Percentiles rank a stretch among this genome's conserved stretches.
These are phyloP conservation scores for Phytopythium sindhum DNA, from an alignment of 352 stramenopile genomes.

Conservation along the genomic window DNA sequence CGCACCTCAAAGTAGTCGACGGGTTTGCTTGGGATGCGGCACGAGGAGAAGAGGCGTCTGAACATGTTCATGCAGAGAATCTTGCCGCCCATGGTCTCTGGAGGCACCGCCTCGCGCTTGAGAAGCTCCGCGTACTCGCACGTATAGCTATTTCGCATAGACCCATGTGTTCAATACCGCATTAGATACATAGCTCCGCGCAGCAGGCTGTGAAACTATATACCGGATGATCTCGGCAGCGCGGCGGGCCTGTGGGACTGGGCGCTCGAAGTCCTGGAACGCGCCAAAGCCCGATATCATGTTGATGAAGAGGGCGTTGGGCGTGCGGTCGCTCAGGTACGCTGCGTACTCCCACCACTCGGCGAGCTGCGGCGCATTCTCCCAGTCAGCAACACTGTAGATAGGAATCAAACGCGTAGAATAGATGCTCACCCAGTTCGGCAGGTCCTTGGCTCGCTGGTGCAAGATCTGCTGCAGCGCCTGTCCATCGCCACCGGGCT, in stretches of 20 bases:
- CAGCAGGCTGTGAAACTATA: conserved; percentile 2
- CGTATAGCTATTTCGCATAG: conserved; percentile 39
- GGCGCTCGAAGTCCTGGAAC: conserved; percentile 79
- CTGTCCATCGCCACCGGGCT: conserved; percentile 42
- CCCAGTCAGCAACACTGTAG: background rate
- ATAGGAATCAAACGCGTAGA: background rate
- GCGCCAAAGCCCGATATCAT: conserved; percentile 96
- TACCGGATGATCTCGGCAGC: conserved; percentile 56
- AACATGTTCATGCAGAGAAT: conserved; percentile 91
- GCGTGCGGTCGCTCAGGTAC: conserved; percentile 62
- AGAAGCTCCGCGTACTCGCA: conserved; percentile 88
- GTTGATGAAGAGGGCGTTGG: conserved; percentile 92
- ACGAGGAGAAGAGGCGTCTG: conserved; percentile 87
- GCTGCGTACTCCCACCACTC: conserved; percentile 93
- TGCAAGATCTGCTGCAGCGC: conserved; percentile 45
- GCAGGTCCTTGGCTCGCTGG: conserved; percentile 33
- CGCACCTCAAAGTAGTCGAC: conserved; percentile 45
- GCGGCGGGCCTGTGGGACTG: conserved; percentile 50
- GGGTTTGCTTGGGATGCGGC: conserved; percentile 72
- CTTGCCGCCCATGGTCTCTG: conserved; percentile 86
- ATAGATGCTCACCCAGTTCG: conserved; percentile 49
- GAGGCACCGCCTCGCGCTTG: conserved; percentile 68
- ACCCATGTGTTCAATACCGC: background rate
- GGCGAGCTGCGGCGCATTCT: conserved; percentile 41
- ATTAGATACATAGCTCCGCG: conserved; percentile 32